These are phyloP conservation scores for Zopfochytrium polystomum DNA, from an alignment of 371 early-diverging fungal genomes.

Conservation along the genomic window DNA sequence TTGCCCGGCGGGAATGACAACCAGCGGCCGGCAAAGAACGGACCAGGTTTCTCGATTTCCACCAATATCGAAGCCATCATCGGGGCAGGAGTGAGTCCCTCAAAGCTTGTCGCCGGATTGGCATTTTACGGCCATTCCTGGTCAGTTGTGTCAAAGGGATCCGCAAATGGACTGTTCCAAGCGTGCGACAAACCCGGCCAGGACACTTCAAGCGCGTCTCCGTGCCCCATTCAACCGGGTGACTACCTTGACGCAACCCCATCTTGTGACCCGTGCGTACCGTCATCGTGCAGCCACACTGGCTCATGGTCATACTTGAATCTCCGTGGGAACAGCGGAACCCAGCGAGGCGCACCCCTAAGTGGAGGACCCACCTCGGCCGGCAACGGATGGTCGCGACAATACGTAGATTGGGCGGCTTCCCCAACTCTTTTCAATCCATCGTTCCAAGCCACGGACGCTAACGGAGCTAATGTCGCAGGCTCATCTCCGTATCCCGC, in stretches of 20 bases:
- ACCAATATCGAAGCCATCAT: conserved; percentile 60
- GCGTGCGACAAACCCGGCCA: background rate
- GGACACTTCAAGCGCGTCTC: too few relatives aligned
- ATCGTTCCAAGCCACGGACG: background rate
- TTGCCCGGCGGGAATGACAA: conserved; percentile 44
- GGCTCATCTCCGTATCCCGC: conserved; percentile 31
- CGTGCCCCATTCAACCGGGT: conserved; percentile 7
- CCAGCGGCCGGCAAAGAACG: conserved; percentile 49
- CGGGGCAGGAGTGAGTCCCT: conserved; percentile 57
- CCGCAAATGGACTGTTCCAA: conserved; percentile 36
- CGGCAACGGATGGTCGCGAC: conserved; percentile 60
- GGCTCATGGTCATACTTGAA: conserved; percentile 23
- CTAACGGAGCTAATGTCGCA: too few relatives aligned
- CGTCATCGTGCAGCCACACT: conserved; percentile 12
- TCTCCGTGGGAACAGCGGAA: conserved; percentile 6
- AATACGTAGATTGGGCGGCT: conserved; percentile 59
- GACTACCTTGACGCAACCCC: conserved; percentile 6
- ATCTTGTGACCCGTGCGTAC: background rate
- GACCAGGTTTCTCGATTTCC: conserved; percentile 41
- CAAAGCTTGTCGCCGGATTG: conserved; percentile 51
- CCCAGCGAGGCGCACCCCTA: conserved; percentile 12
- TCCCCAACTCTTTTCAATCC: conserved; percentile 20
- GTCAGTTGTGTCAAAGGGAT: conserved; percentile 24
- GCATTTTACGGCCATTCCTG: conserved; percentile 54
- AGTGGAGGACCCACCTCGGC: conserved; percentile 58